Evolutionary conservation across 805 yeast genomes (phyloP), one percentile per base, ranked within the genome.

Genomic region (Cyberlindnera mississippiensis): DNA sequence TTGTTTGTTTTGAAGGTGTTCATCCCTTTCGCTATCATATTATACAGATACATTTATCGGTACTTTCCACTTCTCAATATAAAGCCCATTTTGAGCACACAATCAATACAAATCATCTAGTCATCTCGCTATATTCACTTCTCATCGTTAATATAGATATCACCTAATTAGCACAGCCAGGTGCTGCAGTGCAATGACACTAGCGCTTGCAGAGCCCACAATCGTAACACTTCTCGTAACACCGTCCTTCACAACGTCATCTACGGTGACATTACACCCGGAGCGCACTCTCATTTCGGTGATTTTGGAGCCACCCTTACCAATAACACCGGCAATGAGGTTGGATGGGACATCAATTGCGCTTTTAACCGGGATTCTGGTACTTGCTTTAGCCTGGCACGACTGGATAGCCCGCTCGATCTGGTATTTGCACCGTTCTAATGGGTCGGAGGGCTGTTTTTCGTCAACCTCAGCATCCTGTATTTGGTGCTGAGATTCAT

Each of bases 261-360:
- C 50, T 9, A 52, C 38, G 17, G 39, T 44, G 26, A 50, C 51
- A 26, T 52, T 52, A 35, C 54, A 45, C 20, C 44, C 41, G 1
- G 56, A 48, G 7, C 40, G 32, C 9, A 47, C 38, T 41, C 54
- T 48, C 19, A 52, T 50, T 12, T 52, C 56, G 17, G 43, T 46
- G 20, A 52, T 40, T 39, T 48, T 45, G 16, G 41, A 27, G 12
- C 52, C 49, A 31, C 43, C 48, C 28, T 44, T 42, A 14, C 47
- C 51, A n/a, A 48, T 44, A 28, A 48, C 35, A 6, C 36, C 43
- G 8, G 43, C 28, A 24, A 49, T 38, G 10, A 14, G 26, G 12
- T 52, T 53, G 14, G 43, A n/a, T 6, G 56, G 56, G 28, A 50
- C 38, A 14, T 52, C 53, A 6, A 52, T 44, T 5, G 16, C 18